phyloP scores from a whole-genome alignment of 768 basidiomycete species.

The Leccinum barrowsii region DNA sequence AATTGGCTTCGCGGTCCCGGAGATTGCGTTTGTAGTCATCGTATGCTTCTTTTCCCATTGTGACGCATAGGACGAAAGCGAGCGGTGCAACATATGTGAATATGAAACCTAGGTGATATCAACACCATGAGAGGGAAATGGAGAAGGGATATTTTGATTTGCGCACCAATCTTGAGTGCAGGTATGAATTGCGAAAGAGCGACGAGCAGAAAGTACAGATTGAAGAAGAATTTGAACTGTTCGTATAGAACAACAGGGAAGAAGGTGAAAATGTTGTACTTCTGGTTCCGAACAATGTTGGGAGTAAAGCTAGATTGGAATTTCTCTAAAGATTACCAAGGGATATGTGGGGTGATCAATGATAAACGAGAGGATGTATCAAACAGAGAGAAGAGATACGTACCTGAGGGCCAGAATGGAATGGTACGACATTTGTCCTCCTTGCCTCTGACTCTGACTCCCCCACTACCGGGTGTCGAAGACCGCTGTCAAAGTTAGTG shows the following conservation, averaged over 20 bases:
- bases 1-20: constrained; percentile 93
- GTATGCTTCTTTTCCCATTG: constrained; percentile 98
- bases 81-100: constrained; percentile 94
- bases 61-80: constrained; percentile 90
- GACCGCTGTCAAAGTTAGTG: constrained; percentile 15
- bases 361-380: neutral
- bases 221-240: constrained; percentile 99
- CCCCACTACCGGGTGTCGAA: constrained; percentile 14
- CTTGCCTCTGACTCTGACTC: constrained; percentile 9
- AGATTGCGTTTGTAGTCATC: constrained; percentile 95
- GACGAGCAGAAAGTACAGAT: constrained; percentile 95
- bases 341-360: neutral
- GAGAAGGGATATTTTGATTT: neutral
- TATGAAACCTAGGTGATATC: constrained; percentile 69
- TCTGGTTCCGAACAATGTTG: constrained; percentile 95
- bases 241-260: constrained; percentile 96
- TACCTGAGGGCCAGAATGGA: constrained; percentile 73
- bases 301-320: constrained; percentile 69
- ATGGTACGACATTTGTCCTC: constrained; percentile 77
- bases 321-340: constrained; percentile 48
- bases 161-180: constrained; percentile 88
- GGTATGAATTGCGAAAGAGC: constrained; percentile 96
- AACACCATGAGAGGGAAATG: neutral
- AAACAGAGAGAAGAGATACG: constrained; percentile 7
- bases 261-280: constrained; percentile 97